Evolutionary conservation across 2,329 filamentous ascomycete genomes (phyloP), one percentile per base, ranked within the genome.

Genomic region (Ceratocystis harringtonii): DNA sequence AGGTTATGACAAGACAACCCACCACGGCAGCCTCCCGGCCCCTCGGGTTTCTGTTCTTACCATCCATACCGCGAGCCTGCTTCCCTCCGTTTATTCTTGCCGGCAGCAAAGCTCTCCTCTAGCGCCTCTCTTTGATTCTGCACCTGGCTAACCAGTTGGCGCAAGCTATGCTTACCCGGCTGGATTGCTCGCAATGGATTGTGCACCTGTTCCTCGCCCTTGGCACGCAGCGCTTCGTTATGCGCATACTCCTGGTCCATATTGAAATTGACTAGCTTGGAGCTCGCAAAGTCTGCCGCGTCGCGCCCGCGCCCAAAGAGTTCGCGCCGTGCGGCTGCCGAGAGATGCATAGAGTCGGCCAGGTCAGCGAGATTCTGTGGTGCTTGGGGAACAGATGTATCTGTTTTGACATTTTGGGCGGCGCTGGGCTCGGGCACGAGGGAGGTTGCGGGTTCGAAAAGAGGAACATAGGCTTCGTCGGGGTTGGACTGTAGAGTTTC

Each of bases 91-190:
- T 92, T 94, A 70, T 81, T 83, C 76, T 83, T 86, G 5, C 90
- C 89, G 70, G 86, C 79, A 22, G 90, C 90, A 78, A 96, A 96
- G 73, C 89, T 92, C 72, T 97, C 92, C 75, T 96, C 91, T 69
- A 96, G 77, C 1, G 90, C 91, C 10, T 95, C 90, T 72, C 86
- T 85, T 76, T 97, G 91, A 68, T 81, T 89, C 70, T 84, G 84
- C 30, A 89, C 92, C 68, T 88, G 88, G 74, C 85, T 90, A 69
- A 97, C 88, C 70, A 97, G 79, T 77, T 96, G 91, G 72, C 87
- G 86, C 74, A 97, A 79, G 71, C 83, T 95, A 76, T 96, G 91
- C 77, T 96, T 96, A 52, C 68, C 67, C 67, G 90, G 89, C 2
- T 91, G 88, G 28, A 89, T 86, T 72, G 96, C 87, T 63, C 90